Evolutionary conservation across 2,329 filamentous ascomycete species (phyloP).

Genomic region (Epichloe amarillans): DNA sequence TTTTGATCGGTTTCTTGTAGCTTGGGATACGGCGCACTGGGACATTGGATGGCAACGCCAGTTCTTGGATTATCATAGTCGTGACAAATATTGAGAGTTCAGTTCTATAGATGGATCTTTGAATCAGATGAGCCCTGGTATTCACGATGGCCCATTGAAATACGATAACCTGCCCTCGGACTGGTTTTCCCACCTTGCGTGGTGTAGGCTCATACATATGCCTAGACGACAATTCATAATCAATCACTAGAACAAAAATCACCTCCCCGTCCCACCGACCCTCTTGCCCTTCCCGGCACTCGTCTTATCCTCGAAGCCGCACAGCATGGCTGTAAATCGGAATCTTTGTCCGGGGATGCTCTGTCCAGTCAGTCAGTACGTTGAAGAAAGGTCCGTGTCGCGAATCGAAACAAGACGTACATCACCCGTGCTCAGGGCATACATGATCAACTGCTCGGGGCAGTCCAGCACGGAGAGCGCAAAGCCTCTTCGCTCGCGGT

Average conservation of each 20-base stretch:
- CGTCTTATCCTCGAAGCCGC: slow-evolving; percentile 28
- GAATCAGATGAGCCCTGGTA: too few species aligned
- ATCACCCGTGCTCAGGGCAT: slow-evolving; percentile 39
- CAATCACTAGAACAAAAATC: background rate
- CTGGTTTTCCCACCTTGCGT: too few species aligned
- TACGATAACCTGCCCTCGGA: too few species aligned
- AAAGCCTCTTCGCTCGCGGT: slow-evolving; percentile 30
- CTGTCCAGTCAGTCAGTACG: slow-evolving; percentile 18
- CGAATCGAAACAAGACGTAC: slow-evolving; percentile 24
- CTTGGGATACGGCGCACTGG: too few species aligned
- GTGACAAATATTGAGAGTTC: too few species aligned
- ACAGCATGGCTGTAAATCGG: slow-evolving; percentile 43
- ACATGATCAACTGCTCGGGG: slow-evolving; percentile 46
- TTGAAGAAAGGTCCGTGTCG: rapidly evolving
- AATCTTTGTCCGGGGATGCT: slow-evolving; percentile 41
- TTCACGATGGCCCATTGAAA: too few species aligned
- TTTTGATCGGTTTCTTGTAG: too few species aligned
- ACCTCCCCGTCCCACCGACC: background rate
- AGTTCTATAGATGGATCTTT: too few species aligned
- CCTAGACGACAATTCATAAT: background rate
- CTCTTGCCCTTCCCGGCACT: background rate
- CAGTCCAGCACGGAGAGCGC: slow-evolving; percentile 41
- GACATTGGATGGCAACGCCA: too few species aligned
- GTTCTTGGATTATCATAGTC: too few species aligned
- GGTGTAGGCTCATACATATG: too few species aligned